Evolutionary conservation across 208 protist species (phyloP).

Genomic region (Lotmaria passim): DNA sequence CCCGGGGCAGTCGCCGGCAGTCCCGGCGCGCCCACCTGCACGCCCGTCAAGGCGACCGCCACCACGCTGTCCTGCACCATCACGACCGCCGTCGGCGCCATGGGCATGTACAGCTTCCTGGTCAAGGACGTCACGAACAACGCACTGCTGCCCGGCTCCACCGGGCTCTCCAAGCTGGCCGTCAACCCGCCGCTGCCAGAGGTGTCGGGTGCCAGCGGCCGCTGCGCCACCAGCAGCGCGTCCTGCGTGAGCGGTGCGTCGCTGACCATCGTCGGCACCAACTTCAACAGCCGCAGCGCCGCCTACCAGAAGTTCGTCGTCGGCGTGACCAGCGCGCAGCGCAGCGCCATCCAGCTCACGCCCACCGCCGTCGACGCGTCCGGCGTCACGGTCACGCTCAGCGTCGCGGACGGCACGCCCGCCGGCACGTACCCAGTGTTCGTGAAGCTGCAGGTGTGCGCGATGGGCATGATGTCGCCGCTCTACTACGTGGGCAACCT

Average conservation of each 20-base stretch:
- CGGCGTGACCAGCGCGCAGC: constrained; percentile 21
- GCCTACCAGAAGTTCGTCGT: constrained; percentile 38
- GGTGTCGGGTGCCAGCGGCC: constrained; percentile 31
- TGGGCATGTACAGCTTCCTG: background rate
- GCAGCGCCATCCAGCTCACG: constrained; percentile 24
- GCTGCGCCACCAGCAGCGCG: constrained; percentile 32
- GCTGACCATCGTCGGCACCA: constrained; percentile 30
- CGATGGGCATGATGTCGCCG: constrained; percentile 35
- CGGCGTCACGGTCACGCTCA: constrained; percentile 25
- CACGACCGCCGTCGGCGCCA: background rate
- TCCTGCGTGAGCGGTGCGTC: constrained; percentile 30
- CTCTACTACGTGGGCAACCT: background rate
- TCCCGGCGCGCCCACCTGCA: constrained; percentile 20
- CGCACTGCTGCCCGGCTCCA: constrained; percentile 35
- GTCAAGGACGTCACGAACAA: constrained; percentile 28
- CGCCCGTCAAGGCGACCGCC: constrained; percentile 6
- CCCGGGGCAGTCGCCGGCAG: background rate
- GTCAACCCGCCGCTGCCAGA: constrained; percentile 33
- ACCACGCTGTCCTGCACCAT: constrained; percentile 33
- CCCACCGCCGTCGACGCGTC: constrained; percentile 6
- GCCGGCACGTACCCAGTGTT: constrained; percentile 37
- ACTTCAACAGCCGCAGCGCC: constrained; percentile 34
- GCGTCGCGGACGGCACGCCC: background rate
- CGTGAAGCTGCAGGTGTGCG: constrained; percentile 36
- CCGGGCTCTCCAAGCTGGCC: constrained; percentile 36